Evolutionary conservation across 2,329 filamentous ascomycete genomes (phyloP).

Genomic region (Penicillium sp.): DNA sequence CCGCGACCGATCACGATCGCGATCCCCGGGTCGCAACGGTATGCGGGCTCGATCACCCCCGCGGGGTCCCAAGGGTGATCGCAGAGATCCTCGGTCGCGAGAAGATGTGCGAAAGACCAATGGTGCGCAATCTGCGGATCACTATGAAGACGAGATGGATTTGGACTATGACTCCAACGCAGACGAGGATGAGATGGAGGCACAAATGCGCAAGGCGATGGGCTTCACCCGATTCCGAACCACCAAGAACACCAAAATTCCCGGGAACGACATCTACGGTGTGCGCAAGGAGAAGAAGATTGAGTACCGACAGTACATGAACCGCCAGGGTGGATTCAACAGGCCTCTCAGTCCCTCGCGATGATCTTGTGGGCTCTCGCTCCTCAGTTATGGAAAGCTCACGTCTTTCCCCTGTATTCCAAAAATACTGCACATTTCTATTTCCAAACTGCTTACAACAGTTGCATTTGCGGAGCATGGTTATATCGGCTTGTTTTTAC

Average conservation of each 20-base stretch:
- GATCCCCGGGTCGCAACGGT: constrained; percentile 38
- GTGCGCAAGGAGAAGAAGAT: constrained; percentile 92
- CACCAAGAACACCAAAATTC: constrained; percentile 86
- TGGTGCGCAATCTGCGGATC: constrained; percentile 22
- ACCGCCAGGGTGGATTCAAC: constrained; percentile 53
- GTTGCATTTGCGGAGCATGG: constrained; percentile 36
- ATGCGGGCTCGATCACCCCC: constrained; percentile 36
- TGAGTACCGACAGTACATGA: constrained; percentile 95
- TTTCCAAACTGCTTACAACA: constrained; percentile 14
- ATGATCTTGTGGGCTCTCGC: constrained; percentile 21
- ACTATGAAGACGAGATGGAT: constrained; percentile 37
- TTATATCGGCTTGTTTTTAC: constrained; percentile 14
- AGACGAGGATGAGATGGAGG: constrained; percentile 66
- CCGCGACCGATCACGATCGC: constrained; percentile 39
- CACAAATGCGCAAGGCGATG: constrained; percentile 81
- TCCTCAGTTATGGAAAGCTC: constrained; percentile 5
- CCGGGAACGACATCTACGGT: constrained; percentile 80
- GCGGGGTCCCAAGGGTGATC: constrained; percentile 36
- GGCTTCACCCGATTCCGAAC: constrained; percentile 83
- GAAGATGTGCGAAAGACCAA: constrained; percentile 26
- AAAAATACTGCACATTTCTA: constrained; percentile 3
- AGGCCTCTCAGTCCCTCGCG: constrained; percentile 50
- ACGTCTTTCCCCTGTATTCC: constrained; percentile 9
- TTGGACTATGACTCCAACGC: constrained; percentile 49
- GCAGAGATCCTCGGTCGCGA: constrained; percentile 30